Conservation (phyloP, 2,329 filamentous ascomycete species). For the Didymella sp. region DNA sequence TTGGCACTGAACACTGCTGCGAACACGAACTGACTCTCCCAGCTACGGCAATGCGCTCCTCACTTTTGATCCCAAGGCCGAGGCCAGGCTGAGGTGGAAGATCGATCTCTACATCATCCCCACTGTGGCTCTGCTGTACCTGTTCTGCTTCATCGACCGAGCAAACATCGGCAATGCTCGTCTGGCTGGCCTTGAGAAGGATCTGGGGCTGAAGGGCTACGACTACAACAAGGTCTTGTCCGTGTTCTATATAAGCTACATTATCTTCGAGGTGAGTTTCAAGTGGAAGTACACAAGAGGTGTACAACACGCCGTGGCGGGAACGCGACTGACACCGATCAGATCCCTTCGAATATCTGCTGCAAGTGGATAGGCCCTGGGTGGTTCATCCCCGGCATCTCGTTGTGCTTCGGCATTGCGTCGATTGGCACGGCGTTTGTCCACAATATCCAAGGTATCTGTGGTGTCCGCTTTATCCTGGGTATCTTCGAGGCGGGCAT, state of each 20-base stretch:
- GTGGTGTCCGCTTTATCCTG: constrained; percentile 70
- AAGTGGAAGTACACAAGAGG: constrained; percentile 59
- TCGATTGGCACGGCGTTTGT: constrained; percentile 73
- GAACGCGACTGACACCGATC: constrained; percentile 53
- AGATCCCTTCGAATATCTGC: constrained; percentile 71
- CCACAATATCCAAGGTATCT: constrained; percentile 58
- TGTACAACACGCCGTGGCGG: background rate
- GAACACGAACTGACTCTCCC: constrained; percentile 13
- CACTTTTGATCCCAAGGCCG: constrained; percentile 63
- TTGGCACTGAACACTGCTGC: background rate
- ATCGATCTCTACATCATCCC: constrained; percentile 72
- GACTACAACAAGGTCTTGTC: constrained; percentile 75
- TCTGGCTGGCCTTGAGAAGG: constrained; percentile 68
- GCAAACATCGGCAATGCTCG: constrained; percentile 77
- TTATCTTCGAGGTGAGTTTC: constrained; percentile 58
- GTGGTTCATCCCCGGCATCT: constrained; percentile 71
- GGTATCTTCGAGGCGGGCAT: constrained; percentile 74
- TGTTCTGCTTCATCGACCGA: constrained; percentile 78
- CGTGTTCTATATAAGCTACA: constrained; percentile 76
- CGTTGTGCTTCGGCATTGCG: constrained; percentile 67
- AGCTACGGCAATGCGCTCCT: constrained; percentile 45
- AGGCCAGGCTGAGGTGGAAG: constrained; percentile 66
- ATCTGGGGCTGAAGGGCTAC: constrained; percentile 65
- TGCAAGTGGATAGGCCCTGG: constrained; percentile 77
- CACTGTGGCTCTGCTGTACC: constrained; percentile 69